phyloP scores from a whole-genome alignment of 2,329 filamentous ascomycete genomes.

The Madurella mycetomatis region DNA sequence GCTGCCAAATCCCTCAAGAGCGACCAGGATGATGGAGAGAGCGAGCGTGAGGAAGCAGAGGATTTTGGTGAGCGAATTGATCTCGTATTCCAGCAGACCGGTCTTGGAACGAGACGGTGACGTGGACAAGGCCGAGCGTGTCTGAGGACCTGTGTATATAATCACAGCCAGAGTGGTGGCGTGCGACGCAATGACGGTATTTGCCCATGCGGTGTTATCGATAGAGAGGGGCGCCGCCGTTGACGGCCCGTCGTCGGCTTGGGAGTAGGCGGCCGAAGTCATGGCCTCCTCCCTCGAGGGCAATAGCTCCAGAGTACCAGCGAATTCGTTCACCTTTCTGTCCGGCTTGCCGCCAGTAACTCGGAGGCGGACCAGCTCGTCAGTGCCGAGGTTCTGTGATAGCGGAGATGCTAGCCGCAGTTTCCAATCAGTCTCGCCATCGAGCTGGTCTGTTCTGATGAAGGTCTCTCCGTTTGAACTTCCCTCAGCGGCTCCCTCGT shows the following conservation, averaged over 20 bases:
- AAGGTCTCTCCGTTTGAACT: slow-evolving; percentile 79
- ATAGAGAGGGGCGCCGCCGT: slow-evolving; percentile 76
- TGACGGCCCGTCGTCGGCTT: slow-evolving; percentile 32
- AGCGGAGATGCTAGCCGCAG: slow-evolving; percentile 80
- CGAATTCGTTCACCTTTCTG: slow-evolving; percentile 89
- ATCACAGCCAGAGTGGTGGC: slow-evolving; percentile 84
- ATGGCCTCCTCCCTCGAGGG: slow-evolving; percentile 49
- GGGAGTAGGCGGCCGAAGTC: slow-evolving; percentile 12
- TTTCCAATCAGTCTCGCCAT: slow-evolving; percentile 99
- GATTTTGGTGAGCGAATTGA: slow-evolving; percentile 96
- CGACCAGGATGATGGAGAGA: slow-evolving; percentile 83
- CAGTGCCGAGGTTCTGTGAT: slow-evolving; percentile 70
- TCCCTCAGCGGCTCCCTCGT: slow-evolving; percentile 18
- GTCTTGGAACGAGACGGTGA: slow-evolving; percentile 90
- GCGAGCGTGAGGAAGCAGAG: slow-evolving; percentile 83
- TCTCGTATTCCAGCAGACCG: slow-evolving; percentile 89
- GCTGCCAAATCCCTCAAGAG: slow-evolving; percentile 73
- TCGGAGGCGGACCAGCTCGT: slow-evolving; percentile 64
- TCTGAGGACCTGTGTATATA: slow-evolving; percentile 91
- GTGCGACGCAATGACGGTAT: slow-evolving; percentile 92
- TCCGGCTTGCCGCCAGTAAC: slow-evolving; percentile 88
- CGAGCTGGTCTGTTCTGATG: slow-evolving; percentile 93
- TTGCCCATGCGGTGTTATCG: slow-evolving; percentile 98
- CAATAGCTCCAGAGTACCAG: slow-evolving; percentile 77
- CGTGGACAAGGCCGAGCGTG: slow-evolving; percentile 88